These are phyloP conservation scores for Aspergillus sojae DNA, from an alignment of 2,329 filamentous ascomycete genomes.

Conservation along the genomic window DNA sequence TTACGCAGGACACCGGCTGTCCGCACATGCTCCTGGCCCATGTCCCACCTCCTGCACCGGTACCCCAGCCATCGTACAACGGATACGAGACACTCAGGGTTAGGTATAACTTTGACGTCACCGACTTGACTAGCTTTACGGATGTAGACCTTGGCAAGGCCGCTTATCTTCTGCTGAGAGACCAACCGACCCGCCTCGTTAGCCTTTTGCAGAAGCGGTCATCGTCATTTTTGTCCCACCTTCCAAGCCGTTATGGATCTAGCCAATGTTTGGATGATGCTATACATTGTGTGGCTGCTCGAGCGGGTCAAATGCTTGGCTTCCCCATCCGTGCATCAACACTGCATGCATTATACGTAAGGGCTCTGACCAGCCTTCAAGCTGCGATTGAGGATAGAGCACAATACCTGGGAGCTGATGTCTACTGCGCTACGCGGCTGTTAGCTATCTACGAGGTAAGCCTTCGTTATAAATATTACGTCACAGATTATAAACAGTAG, in stretches of 20 bases:
- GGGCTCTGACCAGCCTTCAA: not conserved
- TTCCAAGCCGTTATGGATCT: not conserved
- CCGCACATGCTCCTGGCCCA: not conserved
- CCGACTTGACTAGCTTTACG: slow-evolving; percentile 4
- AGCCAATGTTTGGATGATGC: slow-evolving; percentile 3
- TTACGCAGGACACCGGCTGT: not conserved
- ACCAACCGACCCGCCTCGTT: not conserved
- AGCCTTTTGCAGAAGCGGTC: slow-evolving; percentile 2
- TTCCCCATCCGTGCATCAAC: not conserved
- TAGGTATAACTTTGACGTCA: slow-evolving; percentile 2
- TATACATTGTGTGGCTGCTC: slow-evolving; percentile 3
- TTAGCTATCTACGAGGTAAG: not conserved
- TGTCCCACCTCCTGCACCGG: not conserved
- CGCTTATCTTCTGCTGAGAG: not conserved
- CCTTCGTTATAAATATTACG: no score
- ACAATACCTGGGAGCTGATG: not conserved
- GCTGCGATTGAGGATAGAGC: not conserved
- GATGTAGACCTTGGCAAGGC: slow-evolving; percentile 3
- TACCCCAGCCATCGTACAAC: not conserved
- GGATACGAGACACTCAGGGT: not conserved
- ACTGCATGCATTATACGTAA: not conserved
- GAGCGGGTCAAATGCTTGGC: slow-evolving; percentile 4
- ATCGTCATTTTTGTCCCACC: not conserved
- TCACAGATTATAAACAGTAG: not conserved
- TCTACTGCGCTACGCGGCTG: slow-evolving; percentile 1